Conservation (phyloP, 306 rosid genomes). For the Cercis canadensis region DNA sequence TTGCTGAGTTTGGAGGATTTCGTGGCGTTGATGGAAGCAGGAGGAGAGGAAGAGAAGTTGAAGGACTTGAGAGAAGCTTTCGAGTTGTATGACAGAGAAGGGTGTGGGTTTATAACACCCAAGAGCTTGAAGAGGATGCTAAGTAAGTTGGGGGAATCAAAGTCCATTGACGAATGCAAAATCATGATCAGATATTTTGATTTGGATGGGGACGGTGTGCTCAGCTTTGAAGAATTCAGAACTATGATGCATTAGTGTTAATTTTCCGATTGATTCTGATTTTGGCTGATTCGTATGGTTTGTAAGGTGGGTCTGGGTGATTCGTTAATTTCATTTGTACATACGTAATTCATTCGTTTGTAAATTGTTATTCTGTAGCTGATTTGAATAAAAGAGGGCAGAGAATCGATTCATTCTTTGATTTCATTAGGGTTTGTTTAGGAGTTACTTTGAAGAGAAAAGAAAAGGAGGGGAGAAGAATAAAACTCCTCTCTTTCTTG, state of each 20-base stretch:
- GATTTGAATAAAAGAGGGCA: not conserved
- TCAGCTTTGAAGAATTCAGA: slow-evolving; percentile 75
- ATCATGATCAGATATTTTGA: slow-evolving; percentile 73
- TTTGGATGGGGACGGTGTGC: slow-evolving; percentile 82
- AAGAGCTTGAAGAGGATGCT: slow-evolving; percentile 77
- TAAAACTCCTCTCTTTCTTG: too few relatives aligned
- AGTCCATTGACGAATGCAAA: slow-evolving; percentile 65
- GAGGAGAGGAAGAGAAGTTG: slow-evolving; percentile 71
- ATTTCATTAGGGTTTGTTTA: too few relatives aligned
- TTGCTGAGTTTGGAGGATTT: slow-evolving; percentile 67
- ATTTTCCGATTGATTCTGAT: not conserved
- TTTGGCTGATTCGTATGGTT: too few relatives aligned
- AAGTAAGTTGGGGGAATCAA: slow-evolving; percentile 66
- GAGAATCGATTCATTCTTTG: too few relatives aligned
- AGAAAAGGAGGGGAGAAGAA: too few relatives aligned
- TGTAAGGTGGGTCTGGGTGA: too few relatives aligned
- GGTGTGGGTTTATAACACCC: slow-evolving; percentile 76
- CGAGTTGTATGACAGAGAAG: slow-evolving; percentile 63
- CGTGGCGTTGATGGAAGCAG: slow-evolving; percentile 52
- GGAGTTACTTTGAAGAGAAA: too few relatives aligned
- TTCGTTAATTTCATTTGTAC: slow-evolving; percentile 14
- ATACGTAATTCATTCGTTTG: not conserved
- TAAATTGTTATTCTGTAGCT: not conserved
- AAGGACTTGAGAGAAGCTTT: slow-evolving; percentile 77
- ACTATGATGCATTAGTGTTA: slow-evolving; percentile 63